phyloP scores from a whole-genome alignment of 371 early-diverging fungal species.

The Lichtheimia corymbifera region DNA sequence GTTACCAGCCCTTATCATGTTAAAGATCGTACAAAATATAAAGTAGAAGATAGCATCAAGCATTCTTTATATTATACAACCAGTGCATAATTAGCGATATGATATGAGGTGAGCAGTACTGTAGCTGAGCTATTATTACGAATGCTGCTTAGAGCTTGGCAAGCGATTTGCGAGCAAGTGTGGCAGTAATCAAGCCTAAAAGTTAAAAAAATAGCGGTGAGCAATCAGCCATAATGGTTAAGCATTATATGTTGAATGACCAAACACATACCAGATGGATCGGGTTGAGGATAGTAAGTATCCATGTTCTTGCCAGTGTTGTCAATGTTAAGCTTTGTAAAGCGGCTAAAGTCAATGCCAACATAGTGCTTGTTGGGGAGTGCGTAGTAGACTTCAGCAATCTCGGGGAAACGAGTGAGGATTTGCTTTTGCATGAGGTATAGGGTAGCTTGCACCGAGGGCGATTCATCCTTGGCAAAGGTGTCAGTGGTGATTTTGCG shows the following conservation, averaged over 20 bases:
- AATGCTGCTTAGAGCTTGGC: conserved; percentile 40
- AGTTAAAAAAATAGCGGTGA: too few relatives aligned
- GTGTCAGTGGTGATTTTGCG: conserved; percentile 63
- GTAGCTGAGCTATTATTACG: too few relatives aligned
- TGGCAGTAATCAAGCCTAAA: conserved; percentile 62
- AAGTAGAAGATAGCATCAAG: too few relatives aligned
- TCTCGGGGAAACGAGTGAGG: conserved; percentile 60
- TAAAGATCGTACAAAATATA: too few relatives aligned
- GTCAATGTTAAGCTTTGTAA: conserved; percentile 57
- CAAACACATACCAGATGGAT: conserved; percentile 63
- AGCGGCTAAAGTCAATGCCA: conserved; percentile 71
- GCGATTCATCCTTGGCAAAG: conserved; percentile 73
- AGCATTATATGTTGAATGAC: too few relatives aligned
- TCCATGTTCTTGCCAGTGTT: conserved; percentile 69
- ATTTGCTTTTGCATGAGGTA: conserved; percentile 71
- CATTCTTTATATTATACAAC: too few relatives aligned
- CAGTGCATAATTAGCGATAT: too few relatives aligned
- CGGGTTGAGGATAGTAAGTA: conserved; percentile 76
- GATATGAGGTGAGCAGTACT: too few relatives aligned
- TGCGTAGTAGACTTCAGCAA: conserved; percentile 71
- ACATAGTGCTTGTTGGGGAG: conserved; percentile 88
- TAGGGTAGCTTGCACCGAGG: conserved; percentile 75
- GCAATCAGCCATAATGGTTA: too few relatives aligned
- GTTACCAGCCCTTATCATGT: too few relatives aligned
- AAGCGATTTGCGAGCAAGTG: conserved; percentile 59